Percentiles rank a stretch among this genome's conserved stretches.
Evolutionary conservation across 164 flowering plant species (phyloP).

Genomic region (Nymphaea colorata): DNA sequence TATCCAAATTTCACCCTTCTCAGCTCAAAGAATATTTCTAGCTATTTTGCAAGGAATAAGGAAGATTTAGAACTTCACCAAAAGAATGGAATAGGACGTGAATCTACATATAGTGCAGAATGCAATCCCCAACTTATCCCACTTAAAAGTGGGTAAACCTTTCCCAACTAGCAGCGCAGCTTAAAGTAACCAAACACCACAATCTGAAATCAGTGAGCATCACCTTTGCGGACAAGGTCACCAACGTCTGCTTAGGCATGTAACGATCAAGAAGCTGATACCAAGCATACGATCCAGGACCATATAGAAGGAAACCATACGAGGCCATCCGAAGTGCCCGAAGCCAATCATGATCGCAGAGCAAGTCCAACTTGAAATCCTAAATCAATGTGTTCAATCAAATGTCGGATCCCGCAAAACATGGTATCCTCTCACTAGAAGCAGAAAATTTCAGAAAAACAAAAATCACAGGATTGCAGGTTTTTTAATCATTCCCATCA

Average conservation of each 20-base stretch:
- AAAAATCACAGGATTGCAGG: no score
- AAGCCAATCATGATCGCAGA: constrained; percentile 68
- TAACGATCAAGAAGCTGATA: constrained; percentile 61
- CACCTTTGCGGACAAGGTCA: constrained; percentile 69
- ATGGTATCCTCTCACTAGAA: no score
- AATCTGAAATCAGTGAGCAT: background rate
- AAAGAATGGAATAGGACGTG: no score
- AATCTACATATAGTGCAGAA: background rate
- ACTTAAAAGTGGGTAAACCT: background rate
- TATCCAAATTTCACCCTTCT: background rate
- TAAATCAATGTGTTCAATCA: constrained; percentile 9
- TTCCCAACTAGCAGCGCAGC: background rate
- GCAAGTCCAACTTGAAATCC: constrained; percentile 25
- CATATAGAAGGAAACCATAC: constrained; percentile 86
- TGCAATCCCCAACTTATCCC: background rate
- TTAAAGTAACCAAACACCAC: background rate
- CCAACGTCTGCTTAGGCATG: constrained; percentile 49
- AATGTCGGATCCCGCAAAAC: constrained; percentile 3
- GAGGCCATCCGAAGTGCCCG: constrained; percentile 84
- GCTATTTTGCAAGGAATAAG: no score
- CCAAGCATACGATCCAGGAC: constrained; percentile 99
- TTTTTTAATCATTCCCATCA: no score
- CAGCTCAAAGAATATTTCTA: background rate
- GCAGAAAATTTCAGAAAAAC: no score
- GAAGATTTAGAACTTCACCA: no score